phyloP scores from a whole-genome alignment of 176 grass and related monocot genomes.

The barley (Hordeum vulgare) region MorexV3_pseudomolecules_assembly NC_058519.1:605942673-605943172 shows the following conservation, averaged over 20 bases:
- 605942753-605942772: constrained; percentile 64
- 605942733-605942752: constrained; percentile 58
- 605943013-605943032: not conserved
- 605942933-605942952: constrained; percentile 29
- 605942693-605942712: constrained; percentile 65
- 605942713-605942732: constrained; percentile 47
- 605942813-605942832: constrained; percentile 79
- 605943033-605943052: constrained; percentile 13
- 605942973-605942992: not conserved
- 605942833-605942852: constrained; percentile 84
- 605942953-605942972: constrained; percentile 6
- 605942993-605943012: constrained; percentile 10
- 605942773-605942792: constrained; percentile 85
- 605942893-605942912: not conserved
- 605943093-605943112: not conserved
- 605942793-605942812: constrained; percentile 86
- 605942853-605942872: constrained; percentile 29
- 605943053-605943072: not conserved
- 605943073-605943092: not conserved
- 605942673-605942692: constrained; percentile 81
- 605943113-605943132: not conserved
- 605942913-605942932: not conserved
- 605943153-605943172: not conserved
- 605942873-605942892: not conserved
- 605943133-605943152: not conserved